Conservation (phyloP, 2,329 filamentous ascomycete genomes). For the Bipolaris victoriae region DNA sequence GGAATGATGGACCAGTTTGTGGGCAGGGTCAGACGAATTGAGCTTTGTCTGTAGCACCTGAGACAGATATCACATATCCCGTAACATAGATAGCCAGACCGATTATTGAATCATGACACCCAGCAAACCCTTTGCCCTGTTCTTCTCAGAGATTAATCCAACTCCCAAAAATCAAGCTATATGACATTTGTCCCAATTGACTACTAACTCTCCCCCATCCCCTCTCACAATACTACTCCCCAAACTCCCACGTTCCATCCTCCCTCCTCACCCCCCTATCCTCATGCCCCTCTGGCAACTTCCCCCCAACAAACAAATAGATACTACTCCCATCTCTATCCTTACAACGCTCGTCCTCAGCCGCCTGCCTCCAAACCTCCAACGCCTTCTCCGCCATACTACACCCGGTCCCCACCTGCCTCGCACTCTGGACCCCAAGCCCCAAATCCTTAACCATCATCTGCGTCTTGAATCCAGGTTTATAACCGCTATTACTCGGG, state of each 20-base stretch:
- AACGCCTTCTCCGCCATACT: constrained; percentile 40
- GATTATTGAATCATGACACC: no score
- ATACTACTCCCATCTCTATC: constrained; percentile 42
- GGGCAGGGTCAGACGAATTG: no score
- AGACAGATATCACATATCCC: no score
- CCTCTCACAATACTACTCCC: neutral
- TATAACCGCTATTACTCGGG: constrained; percentile 43
- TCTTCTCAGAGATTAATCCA: no score
- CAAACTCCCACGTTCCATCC: constrained; percentile 37
- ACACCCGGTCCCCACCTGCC: constrained; percentile 33
- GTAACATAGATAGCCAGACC: no score
- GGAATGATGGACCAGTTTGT: no score
- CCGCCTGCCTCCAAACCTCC: constrained; percentile 35
- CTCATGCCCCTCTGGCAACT: constrained; percentile 34
- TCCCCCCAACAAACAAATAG: constrained; percentile 40
- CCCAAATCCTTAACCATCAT: constrained; percentile 47
- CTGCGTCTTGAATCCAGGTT: constrained; percentile 43
- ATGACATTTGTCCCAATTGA: neutral
- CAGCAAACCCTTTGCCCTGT: no score
- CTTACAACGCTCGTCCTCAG: constrained; percentile 29
- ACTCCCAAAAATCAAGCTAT: no score
- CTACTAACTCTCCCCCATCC: no score
- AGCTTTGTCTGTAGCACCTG: no score
- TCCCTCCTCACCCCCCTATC: constrained; percentile 32
- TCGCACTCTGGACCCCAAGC: constrained; percentile 37